Base-by-base conservation (phyloP, 2,329 filamentous ascomycete species). In the Colletotrichum cereale region DNA sequence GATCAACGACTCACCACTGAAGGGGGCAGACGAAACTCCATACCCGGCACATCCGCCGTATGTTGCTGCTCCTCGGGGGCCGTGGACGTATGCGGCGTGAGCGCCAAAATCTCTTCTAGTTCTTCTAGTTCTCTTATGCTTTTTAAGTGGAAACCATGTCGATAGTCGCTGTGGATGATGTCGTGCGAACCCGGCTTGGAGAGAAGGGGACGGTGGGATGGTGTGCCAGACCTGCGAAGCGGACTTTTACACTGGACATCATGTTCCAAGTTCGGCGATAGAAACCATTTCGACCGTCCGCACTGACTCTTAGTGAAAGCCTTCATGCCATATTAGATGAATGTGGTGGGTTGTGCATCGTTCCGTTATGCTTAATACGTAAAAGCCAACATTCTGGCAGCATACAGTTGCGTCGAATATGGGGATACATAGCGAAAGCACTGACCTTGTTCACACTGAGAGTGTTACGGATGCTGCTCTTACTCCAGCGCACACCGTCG, bases 401-500 rank as follows among this genome's bases (percentile, higher is more conserved):
- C n/a, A n/a, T n/a, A n/a, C n/a, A n/a, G n/a, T n/a, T n/a, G n/a
- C 47, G 24, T 50, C 47, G 21, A 24, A 50, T 26, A 26, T 24
- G 47, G 47, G 21, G 47, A 50, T 26, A 50, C 24, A 10, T 29
- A 52, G 48, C 14, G 16, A 21, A 52, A 16, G 48, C 48, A 52
- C 48, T 52, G 48, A 52, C 48, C 48, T 52, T 26, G 48, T 52
- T 26, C 24, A 52, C 48, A 52, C 24, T 29, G 48, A 52, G 48
- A 52, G 48, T 52, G 48, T 52, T 24, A 29, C 48, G 48, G 48
- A 52, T 52, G 48, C 48, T 52, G 48, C 48, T 52, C 48, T 29
- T 52, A 29, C 24, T 14, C 24, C 24, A 52, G 16, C 24, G 48
- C 48, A 52, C 48, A 24, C 48, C 48, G 16, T 52, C 16, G n/a